These are phyloP conservation scores for Gnomoniopsis sp. DNA, from an alignment of 2,329 filamentous ascomycete genomes.

Conservation along the genomic window DNA sequence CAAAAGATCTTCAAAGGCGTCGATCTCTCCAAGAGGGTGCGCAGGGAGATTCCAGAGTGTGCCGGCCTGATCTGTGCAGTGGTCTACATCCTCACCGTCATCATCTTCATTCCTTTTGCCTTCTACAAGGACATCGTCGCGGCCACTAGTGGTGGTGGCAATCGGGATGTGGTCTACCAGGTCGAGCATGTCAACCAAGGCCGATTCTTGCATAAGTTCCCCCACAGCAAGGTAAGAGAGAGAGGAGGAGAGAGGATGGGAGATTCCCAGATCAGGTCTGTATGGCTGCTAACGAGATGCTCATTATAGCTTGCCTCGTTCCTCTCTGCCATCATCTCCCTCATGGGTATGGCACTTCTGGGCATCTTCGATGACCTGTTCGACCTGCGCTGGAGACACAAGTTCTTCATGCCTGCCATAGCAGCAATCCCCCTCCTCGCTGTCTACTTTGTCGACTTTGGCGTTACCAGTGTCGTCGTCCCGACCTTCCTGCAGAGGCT, in stretches of 20 bases:
- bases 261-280: neutral
- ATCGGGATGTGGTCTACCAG: constrained; percentile 79
- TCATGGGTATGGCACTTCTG: constrained; percentile 86
- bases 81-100: constrained; percentile 85
- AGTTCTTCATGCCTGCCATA: constrained; percentile 95
- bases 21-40: constrained; percentile 72
- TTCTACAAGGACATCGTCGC: constrained; percentile 98
- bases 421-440: constrained; percentile 90
- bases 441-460: constrained; percentile 98
- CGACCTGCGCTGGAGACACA: constrained; percentile 98
- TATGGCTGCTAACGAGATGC: neutral
- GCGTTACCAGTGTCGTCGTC: constrained; percentile 91
- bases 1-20: constrained; percentile 83
- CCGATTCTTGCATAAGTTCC: constrained; percentile 84
- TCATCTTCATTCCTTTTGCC: constrained; percentile 91
- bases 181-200: constrained; percentile 74
- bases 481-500: constrained; percentile 82
- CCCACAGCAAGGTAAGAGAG: constrained; percentile 76
- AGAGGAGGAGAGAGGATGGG: too few relatives aligned
- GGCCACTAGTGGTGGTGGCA: constrained; percentile 89
- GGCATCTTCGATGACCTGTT: constrained; percentile 95
- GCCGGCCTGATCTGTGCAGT: constrained; percentile 94
- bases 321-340: constrained; percentile 86
- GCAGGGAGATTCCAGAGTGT: constrained; percentile 82
- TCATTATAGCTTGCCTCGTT: constrained; percentile 77